Conservation (phyloP, 176 grass and related monocot species). For the Triticum aestivum region IWGSC_CS_RefSeq_v2.1 NC_057799.1:13428252-13428751, state of each 20-base stretch:
- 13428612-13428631: conserved; percentile 54
- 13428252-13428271: conserved; percentile 53
- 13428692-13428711: conserved; percentile 94
- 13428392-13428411: conserved; percentile 78
- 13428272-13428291: conserved; percentile 63
- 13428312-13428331: conserved; percentile 65
- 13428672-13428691: conserved; percentile 67
- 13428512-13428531: conserved; percentile 59
- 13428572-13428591: conserved; percentile 75
- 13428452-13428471: conserved; percentile 58
- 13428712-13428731: conserved; percentile 54
- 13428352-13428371: conserved; percentile 57
- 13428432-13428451: conserved; percentile 69
- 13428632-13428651: conserved; percentile 71
- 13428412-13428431: conserved; percentile 60
- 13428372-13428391: conserved; percentile 59
- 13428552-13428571: conserved; percentile 63
- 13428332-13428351: conserved; percentile 60
- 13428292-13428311: conserved; percentile 65
- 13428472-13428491: conserved; percentile 83
- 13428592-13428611: conserved; percentile 60
- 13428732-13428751: conserved; percentile 64
- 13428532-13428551: conserved; percentile 51
- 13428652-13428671: conserved; percentile 57
- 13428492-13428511: conserved; percentile 64